Percentiles rank a stretch among this genome's conserved stretches.
Evolutionary conservation across 345 rosid genomes (phyloP).

Genomic region (Eucalyptus microcorys): DNA sequence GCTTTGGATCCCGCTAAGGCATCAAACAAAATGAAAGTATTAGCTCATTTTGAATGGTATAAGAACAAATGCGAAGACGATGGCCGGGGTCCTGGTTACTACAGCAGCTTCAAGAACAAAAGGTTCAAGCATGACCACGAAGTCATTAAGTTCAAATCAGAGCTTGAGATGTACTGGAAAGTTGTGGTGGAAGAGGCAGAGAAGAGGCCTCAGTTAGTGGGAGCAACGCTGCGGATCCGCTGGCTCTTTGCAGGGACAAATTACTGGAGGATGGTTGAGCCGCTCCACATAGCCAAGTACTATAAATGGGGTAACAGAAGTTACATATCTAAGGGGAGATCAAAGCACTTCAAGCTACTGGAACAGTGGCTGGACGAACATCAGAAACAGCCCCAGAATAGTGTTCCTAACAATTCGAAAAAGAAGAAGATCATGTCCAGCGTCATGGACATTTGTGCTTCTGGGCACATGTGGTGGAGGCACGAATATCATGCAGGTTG

Average conservation of each 20-base stretch:
- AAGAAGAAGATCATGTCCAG: too few relatives aligned
- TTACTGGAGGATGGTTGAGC: constrained; percentile 67
- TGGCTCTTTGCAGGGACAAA: constrained; percentile 38
- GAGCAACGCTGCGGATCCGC: not conserved
- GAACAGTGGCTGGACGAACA: too few relatives aligned
- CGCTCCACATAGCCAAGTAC: constrained; percentile 46
- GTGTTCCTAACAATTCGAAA: too few relatives aligned
- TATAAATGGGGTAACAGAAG: too few relatives aligned
- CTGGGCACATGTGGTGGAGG: too few relatives aligned
- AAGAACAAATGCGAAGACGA: constrained; percentile 21
- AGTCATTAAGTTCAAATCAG: not conserved
- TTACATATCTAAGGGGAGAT: too few relatives aligned
- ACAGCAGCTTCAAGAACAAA: constrained; percentile 35
- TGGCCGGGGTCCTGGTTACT: constrained; percentile 21
- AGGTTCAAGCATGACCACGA: not conserved
- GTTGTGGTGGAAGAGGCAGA: constrained; percentile 31
- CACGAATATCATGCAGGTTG: too few relatives aligned
- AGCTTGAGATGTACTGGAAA: constrained; percentile 32
- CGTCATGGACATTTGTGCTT: too few relatives aligned
- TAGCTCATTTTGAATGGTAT: constrained; percentile 50
- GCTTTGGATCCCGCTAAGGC: constrained; percentile 5
- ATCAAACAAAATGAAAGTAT: constrained; percentile 19
- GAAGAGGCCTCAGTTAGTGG: constrained; percentile 38
- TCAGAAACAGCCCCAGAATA: too few relatives aligned
- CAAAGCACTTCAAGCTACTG: too few relatives aligned